These are phyloP conservation scores for Gynochthodes officinalis DNA, from an alignment of 257 asterid species.

Conservation along the genomic window DNA sequence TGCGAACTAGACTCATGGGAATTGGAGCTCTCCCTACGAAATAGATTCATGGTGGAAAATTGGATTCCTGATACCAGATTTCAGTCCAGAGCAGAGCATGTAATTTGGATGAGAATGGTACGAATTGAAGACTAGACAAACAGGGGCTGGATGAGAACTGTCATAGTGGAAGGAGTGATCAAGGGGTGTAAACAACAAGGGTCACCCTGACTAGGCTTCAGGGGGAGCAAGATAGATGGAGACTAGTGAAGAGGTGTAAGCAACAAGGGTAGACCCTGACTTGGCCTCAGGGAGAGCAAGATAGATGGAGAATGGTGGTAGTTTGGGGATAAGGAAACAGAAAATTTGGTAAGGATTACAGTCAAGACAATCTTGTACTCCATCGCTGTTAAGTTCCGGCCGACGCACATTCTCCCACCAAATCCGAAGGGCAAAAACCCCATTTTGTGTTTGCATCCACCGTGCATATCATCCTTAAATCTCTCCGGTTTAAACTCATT, in stretches of 20 bases:
- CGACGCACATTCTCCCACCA: constrained; percentile 93
- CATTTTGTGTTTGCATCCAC: constrained; percentile 86
- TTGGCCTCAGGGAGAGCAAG: constrained; percentile 81
- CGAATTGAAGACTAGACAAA: too few species aligned
- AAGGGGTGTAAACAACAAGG: too few species aligned
- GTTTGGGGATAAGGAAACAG: constrained; percentile 60
- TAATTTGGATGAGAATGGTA: too few species aligned
- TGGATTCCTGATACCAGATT: too few species aligned
- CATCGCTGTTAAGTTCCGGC: constrained; percentile 62
- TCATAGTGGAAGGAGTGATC: too few species aligned
- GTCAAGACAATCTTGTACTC: constrained; percentile 72
- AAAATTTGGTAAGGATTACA: constrained; percentile 53
- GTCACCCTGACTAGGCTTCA: too few species aligned
- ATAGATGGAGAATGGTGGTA: constrained; percentile 63
- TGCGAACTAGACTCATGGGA: too few species aligned
- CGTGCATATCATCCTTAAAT: constrained; percentile 45
- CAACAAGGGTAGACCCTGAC: constrained; percentile 64
- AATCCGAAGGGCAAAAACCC: constrained; percentile 86
- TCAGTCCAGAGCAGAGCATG: too few species aligned
- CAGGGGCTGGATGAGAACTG: too few species aligned
- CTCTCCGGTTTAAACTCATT: constrained; percentile 75
- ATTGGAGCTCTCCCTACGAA: too few species aligned
- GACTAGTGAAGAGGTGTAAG: constrained; percentile 34
- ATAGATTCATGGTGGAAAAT: too few species aligned
- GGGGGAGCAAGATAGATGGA: neutral